A percentile compares a stretch with the other conserved stretches of the same genome.
phyloP scores from a whole-genome alignment of 768 basidiomycete species.

The Rhodotorula paludigena region DNA sequence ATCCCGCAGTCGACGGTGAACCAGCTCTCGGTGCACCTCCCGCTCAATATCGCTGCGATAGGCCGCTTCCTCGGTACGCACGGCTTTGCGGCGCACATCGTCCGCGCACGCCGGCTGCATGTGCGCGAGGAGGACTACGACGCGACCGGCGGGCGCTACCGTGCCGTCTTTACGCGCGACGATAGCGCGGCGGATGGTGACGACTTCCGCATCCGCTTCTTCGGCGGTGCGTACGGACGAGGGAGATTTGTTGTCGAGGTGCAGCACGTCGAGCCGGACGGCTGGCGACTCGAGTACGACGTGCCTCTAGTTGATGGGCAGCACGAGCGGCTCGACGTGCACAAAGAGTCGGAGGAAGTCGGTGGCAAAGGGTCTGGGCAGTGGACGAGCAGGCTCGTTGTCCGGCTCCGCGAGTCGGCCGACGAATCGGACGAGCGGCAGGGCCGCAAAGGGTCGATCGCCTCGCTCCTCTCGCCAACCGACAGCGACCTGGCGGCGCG shows the following conservation, averaged over 20 bases:
- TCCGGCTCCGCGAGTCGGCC: neutral
- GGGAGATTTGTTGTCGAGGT: constrained; percentile 26
- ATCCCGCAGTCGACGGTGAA: constrained; percentile 25
- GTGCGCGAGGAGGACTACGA: constrained; percentile 25
- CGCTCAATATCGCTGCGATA: constrained; percentile 25
- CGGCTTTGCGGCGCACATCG: constrained; percentile 29
- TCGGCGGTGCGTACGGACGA: constrained; percentile 10
- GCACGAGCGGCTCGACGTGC: neutral
- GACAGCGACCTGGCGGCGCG: neutral
- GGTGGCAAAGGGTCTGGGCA: constrained; percentile 5
- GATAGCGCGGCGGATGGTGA: neutral
- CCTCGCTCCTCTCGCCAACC: constrained; percentile 18
- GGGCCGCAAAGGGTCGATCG: constrained; percentile 1
- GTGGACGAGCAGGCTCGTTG: neutral
- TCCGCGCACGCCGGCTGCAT: neutral
- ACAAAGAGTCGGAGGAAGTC: constrained; percentile 9
- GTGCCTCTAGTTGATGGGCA: neutral
- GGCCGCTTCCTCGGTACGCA: constrained; percentile 29
- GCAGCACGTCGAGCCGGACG: constrained; percentile 15
- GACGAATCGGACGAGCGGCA: neutral
- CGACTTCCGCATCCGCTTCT: constrained; percentile 17
- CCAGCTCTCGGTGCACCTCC: constrained; percentile 29
- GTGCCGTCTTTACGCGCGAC: constrained; percentile 4
- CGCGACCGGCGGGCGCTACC: constrained; percentile 2
- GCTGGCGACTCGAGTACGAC: constrained; percentile 25